Conservation (phyloP, 208 protist genomes). For the Leishmania mexicana region DNA sequence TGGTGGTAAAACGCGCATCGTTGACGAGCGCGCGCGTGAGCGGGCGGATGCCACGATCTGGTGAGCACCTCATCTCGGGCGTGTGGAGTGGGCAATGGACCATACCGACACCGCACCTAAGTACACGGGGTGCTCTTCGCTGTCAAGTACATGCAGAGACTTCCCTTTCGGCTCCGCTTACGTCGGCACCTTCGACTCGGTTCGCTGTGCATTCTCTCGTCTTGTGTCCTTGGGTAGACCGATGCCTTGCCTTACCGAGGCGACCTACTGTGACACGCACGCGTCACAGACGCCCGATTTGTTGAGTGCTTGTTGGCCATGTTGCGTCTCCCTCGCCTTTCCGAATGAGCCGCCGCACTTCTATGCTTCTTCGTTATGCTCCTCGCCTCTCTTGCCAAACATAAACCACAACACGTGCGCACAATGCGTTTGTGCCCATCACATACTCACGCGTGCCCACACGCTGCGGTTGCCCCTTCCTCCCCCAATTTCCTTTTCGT, state of each 20-base stretch:
- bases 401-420: neutral
- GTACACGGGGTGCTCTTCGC: neutral
- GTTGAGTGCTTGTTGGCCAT: neutral
- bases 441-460: neutral
- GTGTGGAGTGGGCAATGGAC: neutral
- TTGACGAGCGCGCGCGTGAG: neutral
- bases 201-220: neutral
- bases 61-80: neutral
- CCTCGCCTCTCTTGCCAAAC: neutral
- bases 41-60: neutral
- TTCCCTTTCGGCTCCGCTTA: neutral
- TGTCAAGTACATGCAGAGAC: neutral
- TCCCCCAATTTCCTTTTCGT: neutral
- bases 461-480: neutral
- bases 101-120: neutral
- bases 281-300: neutral
- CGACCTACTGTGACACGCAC: neutral
- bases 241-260: neutral
- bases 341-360: neutral
- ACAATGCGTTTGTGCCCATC: neutral
- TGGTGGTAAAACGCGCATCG: neutral
- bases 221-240: neutral
- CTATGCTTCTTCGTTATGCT: slow-evolving; percentile 3
- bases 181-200: neutral
- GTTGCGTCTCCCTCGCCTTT: neutral